Evolutionary conservation across 345 rosid species (phyloP).

Genomic region (Salix viminalis): DNA sequence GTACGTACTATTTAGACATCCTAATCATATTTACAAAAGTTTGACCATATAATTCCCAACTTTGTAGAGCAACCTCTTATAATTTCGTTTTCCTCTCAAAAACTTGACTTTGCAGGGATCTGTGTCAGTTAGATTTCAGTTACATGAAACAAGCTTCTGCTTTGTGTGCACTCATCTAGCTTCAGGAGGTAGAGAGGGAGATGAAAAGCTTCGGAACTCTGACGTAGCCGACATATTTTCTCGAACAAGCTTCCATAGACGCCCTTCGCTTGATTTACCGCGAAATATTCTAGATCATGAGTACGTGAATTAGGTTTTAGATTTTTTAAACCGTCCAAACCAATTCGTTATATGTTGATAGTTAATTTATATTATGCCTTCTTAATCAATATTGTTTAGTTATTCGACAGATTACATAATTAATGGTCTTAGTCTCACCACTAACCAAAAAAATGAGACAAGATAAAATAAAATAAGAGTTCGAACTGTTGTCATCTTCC

Average conservation of each 20-base stretch:
- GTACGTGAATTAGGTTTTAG: conserved; percentile 38
- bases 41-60: neutral
- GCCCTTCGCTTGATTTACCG: conserved; percentile 48
- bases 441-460: conserved; percentile 17
- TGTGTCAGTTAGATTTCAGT: conserved; percentile 61
- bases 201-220: conserved; percentile 59
- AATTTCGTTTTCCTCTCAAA: neutral
- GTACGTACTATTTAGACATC: conserved; percentile 23
- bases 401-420: neutral
- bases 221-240: conserved; percentile 55
- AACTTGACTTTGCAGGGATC: conserved; percentile 51
- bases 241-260: conserved; percentile 61
- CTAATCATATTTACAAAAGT: neutral
- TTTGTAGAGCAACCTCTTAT: neutral
- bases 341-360: conserved; percentile 1
- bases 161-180: conserved; percentile 77
- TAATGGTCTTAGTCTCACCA: neutral
- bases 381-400: conserved; percentile 5
- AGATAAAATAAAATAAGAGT: neutral
- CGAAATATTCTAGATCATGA: conserved; percentile 66
- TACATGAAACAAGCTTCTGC: conserved; percentile 77
- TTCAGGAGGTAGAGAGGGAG: conserved; percentile 77
- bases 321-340: conserved; percentile 19
- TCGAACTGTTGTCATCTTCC: conserved; percentile 11
- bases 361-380: neutral